These are phyloP conservation scores for Iris pallida DNA, from an alignment of 116 monocot genomes.

Conservation along the genomic window DNA sequence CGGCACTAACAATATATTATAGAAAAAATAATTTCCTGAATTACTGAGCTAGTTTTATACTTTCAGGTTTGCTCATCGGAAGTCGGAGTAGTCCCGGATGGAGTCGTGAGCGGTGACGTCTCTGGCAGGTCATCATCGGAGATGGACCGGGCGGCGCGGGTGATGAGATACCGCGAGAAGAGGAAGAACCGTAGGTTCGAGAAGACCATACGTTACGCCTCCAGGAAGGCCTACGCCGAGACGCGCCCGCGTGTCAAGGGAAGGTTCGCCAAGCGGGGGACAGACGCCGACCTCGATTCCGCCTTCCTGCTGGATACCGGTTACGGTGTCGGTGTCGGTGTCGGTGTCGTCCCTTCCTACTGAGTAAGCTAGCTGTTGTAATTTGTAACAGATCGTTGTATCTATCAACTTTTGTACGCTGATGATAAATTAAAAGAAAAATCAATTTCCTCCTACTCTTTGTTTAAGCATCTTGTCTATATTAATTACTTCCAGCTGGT, in stretches of 20 bases:
- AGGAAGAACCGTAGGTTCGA: slow-evolving; percentile 77
- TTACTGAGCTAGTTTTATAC: neutral
- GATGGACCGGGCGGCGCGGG: slow-evolving; percentile 70
- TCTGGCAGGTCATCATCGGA: slow-evolving; percentile 4
- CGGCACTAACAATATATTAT: no score
- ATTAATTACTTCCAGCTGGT: no score
- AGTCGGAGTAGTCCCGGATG: slow-evolving; percentile 67
- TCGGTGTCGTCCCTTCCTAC: slow-evolving; percentile 60
- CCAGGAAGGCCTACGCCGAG: slow-evolving; percentile 87
- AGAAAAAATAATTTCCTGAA: neutral
- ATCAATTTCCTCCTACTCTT: no score
- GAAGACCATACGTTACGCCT: slow-evolving; percentile 89
- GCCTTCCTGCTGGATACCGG: slow-evolving; percentile 8
- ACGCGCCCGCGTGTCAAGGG: slow-evolving; percentile 85
- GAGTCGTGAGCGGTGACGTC: slow-evolving; percentile 19
- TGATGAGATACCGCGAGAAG: slow-evolving; percentile 91
- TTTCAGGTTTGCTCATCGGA: slow-evolving; percentile 65
- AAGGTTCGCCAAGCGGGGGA: slow-evolving; percentile 65
- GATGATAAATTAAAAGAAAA: no score
- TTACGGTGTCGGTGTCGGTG: slow-evolving; percentile 30
- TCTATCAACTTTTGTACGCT: no score
- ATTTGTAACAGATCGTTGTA: neutral
- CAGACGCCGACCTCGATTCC: slow-evolving; percentile 34
- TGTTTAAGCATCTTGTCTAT: no score
- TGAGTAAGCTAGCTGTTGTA: slow-evolving; percentile 9